Percentiles rank a stretch among this genome's conserved stretches.
Conservation (phyloP, 2,329 filamentous ascomycete genomes). For the Aspergillus pseudoterreus region DNA sequence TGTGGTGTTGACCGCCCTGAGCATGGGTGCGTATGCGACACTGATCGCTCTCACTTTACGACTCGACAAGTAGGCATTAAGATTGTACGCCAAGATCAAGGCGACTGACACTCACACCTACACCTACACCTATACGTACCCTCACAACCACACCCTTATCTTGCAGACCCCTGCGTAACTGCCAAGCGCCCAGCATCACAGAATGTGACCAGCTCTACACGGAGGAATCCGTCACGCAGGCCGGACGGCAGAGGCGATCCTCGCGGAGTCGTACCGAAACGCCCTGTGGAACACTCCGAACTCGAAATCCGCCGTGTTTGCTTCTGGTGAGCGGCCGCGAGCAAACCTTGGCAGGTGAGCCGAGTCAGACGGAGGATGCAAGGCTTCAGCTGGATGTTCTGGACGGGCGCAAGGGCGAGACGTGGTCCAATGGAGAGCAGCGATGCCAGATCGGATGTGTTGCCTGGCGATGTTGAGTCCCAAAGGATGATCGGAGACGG, state of each 20-base stretch:
- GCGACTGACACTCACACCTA: no score
- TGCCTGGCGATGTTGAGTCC: neutral
- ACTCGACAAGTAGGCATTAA: constrained; percentile 30
- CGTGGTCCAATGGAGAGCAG: constrained; percentile 7
- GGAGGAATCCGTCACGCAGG: constrained; percentile 5
- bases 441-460: neutral
- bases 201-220: constrained; percentile 6
- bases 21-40: constrained; percentile 58
- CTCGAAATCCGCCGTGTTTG: neutral
- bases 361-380: neutral
- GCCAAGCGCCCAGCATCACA: constrained; percentile 31
- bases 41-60: constrained; percentile 58
- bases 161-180: constrained; percentile 24
- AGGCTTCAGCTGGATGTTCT: neutral
- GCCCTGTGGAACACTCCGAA: no score
- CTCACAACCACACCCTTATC: no score
- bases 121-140: no score
- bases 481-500: neutral
- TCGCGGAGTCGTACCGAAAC: no score
- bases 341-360: neutral
- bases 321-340: neutral
- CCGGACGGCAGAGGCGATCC: no score
- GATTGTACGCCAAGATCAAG: neutral
- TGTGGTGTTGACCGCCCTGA: constrained; percentile 58
- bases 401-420: constrained; percentile 5